Percentiles rank a stretch among this genome's conserved stretches.
Conservation (phyloP, 2,329 filamentous ascomycete species). For the Nigrospora osmanthi region DNA sequence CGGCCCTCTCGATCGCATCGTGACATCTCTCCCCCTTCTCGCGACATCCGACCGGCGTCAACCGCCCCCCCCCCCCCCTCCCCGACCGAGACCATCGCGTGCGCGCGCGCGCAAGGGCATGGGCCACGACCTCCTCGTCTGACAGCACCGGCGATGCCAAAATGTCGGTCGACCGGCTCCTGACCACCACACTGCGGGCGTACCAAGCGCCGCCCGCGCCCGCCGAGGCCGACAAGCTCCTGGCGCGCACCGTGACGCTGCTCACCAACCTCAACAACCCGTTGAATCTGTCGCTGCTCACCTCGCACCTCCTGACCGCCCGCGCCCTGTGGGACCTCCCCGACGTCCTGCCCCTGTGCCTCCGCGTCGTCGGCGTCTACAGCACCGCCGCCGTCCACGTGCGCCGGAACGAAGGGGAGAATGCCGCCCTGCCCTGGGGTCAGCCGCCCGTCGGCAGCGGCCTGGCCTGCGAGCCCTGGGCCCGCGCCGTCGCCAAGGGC, state of each 20-base stretch:
- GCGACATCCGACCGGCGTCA: too few relatives aligned
- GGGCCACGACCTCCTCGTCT: too few relatives aligned
- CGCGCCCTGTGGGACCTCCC: slow-evolving; percentile 62
- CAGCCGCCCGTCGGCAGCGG: slow-evolving; percentile 29
- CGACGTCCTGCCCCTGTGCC: slow-evolving; percentile 53
- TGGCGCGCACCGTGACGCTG: slow-evolving; percentile 60
- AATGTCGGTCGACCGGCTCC: slow-evolving; percentile 61
- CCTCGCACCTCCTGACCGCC: slow-evolving; percentile 63
- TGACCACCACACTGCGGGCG: slow-evolving; percentile 57
- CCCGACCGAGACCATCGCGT: too few relatives aligned
- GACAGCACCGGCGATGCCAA: slow-evolving; percentile 5
- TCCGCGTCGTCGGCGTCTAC: slow-evolving; percentile 63
- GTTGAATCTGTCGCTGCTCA: slow-evolving; percentile 65
- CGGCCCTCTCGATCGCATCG: too few relatives aligned
- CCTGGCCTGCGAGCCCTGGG: slow-evolving; percentile 44
- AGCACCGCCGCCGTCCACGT: slow-evolving; percentile 56
- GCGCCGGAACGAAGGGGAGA: slow-evolving; percentile 37
- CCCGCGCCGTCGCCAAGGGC: slow-evolving; percentile 47
- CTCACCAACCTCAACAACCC: slow-evolving; percentile 66
- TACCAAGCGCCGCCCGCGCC: slow-evolving; percentile 47
- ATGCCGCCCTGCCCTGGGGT: slow-evolving; percentile 18
- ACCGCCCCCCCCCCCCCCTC: too few relatives aligned
- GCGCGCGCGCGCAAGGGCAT: too few relatives aligned
- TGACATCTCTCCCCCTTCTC: too few relatives aligned
- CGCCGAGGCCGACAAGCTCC: slow-evolving; percentile 44